Evolutionary conservation across 441 rosid species (phyloP).

Genomic region (Raphanus hybrid): DNA sequence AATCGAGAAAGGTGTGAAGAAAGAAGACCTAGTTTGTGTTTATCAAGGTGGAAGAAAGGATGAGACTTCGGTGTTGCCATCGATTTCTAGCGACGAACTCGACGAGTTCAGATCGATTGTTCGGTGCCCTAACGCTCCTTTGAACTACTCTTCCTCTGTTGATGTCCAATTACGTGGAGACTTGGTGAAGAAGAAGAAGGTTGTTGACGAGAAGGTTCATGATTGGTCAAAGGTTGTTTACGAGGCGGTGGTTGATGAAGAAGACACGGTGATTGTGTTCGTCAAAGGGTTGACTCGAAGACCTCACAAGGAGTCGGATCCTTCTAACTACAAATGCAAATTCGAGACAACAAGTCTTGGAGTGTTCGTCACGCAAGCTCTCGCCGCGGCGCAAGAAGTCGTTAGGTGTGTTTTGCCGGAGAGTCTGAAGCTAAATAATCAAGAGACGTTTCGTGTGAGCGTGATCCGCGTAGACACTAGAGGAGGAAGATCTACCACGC

Average conservation of each 20-base stretch:
- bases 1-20: conserved; percentile 35
- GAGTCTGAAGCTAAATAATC: conserved; percentile 50
- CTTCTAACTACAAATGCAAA: conserved; percentile 67
- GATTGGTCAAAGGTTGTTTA: conserved; percentile 75
- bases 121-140: conserved; percentile 71
- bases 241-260: conserved; percentile 70
- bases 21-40: conserved; percentile 58
- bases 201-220: conserved; percentile 41
- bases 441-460: conserved; percentile 51
- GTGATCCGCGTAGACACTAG: conserved; percentile 34
- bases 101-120: conserved; percentile 63
- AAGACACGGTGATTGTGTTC: conserved; percentile 70
- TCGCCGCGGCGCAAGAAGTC: conserved; percentile 87
- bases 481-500: conserved; percentile 26
- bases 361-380: conserved; percentile 58
- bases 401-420: conserved; percentile 80
- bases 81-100: conserved; percentile 60
- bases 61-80: conserved; percentile 39
- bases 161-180: conserved; percentile 58
- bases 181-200: conserved; percentile 33
- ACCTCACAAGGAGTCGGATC: conserved; percentile 71
- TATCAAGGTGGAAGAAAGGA: conserved; percentile 47
- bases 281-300: conserved; percentile 94
- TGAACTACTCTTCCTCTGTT: conserved; percentile 61
- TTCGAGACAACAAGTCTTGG: conserved; percentile 50